Conservation (phyloP, 106 monocot genomes). For the Dendrobium nobile region DNA sequence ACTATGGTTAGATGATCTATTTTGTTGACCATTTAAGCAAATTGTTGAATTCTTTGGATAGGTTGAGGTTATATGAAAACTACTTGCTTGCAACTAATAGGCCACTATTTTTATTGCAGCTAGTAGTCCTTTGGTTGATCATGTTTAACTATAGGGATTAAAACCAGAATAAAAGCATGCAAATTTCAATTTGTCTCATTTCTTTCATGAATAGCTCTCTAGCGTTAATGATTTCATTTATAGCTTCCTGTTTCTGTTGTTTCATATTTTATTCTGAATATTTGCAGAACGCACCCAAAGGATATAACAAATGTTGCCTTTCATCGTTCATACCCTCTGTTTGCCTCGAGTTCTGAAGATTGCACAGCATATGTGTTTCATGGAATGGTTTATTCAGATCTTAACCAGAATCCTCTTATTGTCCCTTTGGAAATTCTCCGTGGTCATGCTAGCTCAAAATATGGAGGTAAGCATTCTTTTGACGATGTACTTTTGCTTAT, state of each 20-base stretch:
- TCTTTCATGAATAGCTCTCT: not conserved
- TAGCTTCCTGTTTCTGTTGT: not conserved
- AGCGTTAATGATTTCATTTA: not conserved
- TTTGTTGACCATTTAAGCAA: not conserved
- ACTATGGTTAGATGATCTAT: not conserved
- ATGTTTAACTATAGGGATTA: too few relatives aligned
- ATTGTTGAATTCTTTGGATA: not conserved
- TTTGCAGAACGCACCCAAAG: constrained; percentile 65
- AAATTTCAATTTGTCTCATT: not conserved
- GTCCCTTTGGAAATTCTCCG: constrained; percentile 95
- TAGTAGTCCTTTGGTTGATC: too few relatives aligned
- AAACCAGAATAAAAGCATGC: too few relatives aligned
- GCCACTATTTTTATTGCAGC: too few relatives aligned
- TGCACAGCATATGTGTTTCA: constrained; percentile 89
- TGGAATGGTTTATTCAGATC: constrained; percentile 95
- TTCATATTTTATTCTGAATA: not conserved
- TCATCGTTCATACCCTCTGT: constrained; percentile 87
- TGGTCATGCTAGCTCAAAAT: constrained; percentile 50
- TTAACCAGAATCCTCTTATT: constrained; percentile 91
- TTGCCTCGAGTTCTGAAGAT: constrained; percentile 87
- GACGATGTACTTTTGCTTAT: not conserved
- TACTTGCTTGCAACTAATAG: not conserved
- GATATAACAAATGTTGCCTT: constrained; percentile 90
- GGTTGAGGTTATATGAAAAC: not conserved
- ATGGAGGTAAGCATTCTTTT: constrained; percentile 39